Percentiles rank a stretch among this genome's conserved stretches.
phyloP scores from a whole-genome alignment of 2,329 filamentous ascomycete genomes.

The Talaromyces verruculosus region DNA sequence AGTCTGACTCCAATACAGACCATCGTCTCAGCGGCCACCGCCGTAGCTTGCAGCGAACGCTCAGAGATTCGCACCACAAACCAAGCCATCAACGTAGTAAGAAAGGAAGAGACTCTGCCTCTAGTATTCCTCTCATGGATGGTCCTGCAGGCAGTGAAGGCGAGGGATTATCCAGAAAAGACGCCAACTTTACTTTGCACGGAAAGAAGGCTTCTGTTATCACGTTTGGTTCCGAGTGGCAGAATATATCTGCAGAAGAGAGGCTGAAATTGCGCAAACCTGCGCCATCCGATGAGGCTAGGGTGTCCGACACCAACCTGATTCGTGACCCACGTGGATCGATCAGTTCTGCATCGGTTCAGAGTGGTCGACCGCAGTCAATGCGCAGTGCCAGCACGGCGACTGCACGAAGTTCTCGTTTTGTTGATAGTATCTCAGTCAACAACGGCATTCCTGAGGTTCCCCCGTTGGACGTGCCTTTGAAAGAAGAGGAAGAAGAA shows the following conservation, averaged over 20 bases:
- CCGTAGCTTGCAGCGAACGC: constrained; percentile 82
- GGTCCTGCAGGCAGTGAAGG: constrained; percentile 49
- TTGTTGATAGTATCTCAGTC: constrained; percentile 28
- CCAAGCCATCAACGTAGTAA: constrained; percentile 68
- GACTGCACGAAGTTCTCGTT: constrained; percentile 57
- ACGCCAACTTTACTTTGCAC: constrained; percentile 91
- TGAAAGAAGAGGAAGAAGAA: constrained; percentile 6
- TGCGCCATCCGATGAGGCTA: constrained; percentile 40
- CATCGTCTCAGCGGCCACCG: constrained; percentile 65
- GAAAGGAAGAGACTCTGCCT: constrained; percentile 71
- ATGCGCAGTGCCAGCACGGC: constrained; percentile 65
- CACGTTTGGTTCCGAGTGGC: constrained; percentile 91
- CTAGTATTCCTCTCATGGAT: constrained; percentile 58
- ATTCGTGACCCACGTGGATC: constrained; percentile 32
- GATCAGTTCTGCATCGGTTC: constrained; percentile 29
- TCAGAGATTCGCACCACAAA: constrained; percentile 74
- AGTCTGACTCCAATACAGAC: constrained; percentile 43
- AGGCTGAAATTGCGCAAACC: constrained; percentile 63
- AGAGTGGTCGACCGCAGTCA: constrained; percentile 59
- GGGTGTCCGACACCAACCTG: constrained; percentile 35
- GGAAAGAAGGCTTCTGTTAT: constrained; percentile 98
- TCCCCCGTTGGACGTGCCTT: constrained; percentile 16
- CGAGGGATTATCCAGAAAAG: constrained; percentile 72
- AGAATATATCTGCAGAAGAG: constrained; percentile 72
- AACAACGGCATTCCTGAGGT: constrained; percentile 29